Evolutionary conservation across 2,329 filamentous ascomycete species (phyloP).

Genomic region (Chalara sp.): DNA sequence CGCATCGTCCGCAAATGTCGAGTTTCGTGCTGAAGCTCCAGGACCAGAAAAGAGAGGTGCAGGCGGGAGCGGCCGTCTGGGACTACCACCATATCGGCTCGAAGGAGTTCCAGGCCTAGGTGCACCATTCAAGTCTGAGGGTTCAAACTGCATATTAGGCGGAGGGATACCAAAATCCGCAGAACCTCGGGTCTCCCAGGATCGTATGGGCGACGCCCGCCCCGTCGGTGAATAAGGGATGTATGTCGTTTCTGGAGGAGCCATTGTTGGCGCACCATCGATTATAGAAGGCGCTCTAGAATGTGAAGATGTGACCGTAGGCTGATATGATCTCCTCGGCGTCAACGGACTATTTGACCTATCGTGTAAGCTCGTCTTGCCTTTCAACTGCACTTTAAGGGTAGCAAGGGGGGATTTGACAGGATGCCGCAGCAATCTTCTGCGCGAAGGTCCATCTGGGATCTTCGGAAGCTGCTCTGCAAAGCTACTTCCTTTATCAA

Average conservation of each 20-base stretch:
- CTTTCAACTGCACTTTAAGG: constrained; percentile 12
- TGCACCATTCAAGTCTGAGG: constrained; percentile 80
- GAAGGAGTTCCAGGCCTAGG: constrained; percentile 87
- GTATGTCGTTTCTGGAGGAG: constrained; percentile 58
- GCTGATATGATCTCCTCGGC: constrained; percentile 40
- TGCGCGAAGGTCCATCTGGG: constrained; percentile 42
- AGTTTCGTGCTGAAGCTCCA: constrained; percentile 40
- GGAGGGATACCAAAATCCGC: constrained; percentile 60
- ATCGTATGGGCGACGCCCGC: constrained; percentile 46
- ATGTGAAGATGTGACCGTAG: constrained; percentile 35
- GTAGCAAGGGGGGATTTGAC: constrained; percentile 30
- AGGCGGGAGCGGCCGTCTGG: constrained; percentile 78
- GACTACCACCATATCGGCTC: constrained; percentile 81
- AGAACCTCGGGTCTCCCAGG: constrained; percentile 47
- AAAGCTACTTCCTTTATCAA: constrained; percentile 24
- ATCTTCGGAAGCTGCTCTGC: constrained; percentile 40
- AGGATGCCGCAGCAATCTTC: constrained; percentile 26
- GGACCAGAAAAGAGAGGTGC: constrained; percentile 72
- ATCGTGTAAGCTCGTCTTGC: constrained; percentile 20
- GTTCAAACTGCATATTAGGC: constrained; percentile 71
- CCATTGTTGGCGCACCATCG: constrained; percentile 53
- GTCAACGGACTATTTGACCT: constrained; percentile 20
- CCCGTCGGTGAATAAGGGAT: constrained; percentile 45
- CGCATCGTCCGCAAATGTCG: constrained; percentile 56
- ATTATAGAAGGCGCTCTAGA: constrained; percentile 43